Conservation (phyloP, 2,329 filamentous ascomycete species). For the Neophaeococcomyces aloes region DNA sequence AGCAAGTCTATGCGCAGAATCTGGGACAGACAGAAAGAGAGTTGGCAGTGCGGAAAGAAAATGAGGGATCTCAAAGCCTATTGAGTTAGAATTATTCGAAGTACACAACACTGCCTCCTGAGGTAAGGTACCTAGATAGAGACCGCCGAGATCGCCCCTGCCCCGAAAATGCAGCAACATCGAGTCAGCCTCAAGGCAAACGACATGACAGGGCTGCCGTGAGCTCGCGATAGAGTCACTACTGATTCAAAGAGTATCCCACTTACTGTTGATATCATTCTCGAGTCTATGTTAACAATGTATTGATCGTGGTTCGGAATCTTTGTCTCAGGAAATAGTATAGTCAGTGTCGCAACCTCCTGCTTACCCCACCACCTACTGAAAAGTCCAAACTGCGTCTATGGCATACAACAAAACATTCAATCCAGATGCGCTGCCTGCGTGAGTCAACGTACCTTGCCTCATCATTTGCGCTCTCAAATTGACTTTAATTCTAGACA, state of each 20-base stretch:
- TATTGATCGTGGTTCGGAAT: too few relatives aligned
- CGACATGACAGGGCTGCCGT: neutral
- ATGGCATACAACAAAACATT: constrained; percentile 95
- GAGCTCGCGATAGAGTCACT: neutral
- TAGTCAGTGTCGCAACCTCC: too few relatives aligned
- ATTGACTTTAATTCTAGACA: constrained; percentile 41
- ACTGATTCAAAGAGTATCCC: neutral
- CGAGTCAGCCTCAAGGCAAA: neutral
- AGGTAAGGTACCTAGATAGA: neutral
- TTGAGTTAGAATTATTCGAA: too few relatives aligned
- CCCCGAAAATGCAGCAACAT: neutral
- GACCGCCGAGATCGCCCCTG: neutral
- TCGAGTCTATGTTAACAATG: too few relatives aligned
- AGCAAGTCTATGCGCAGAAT: too few relatives aligned
- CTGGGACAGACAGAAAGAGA: too few relatives aligned
- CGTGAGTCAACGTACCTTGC: constrained; percentile 45
- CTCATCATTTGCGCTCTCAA: constrained; percentile 17
- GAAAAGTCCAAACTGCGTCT: neutral
- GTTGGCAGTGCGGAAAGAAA: too few relatives aligned
- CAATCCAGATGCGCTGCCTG: constrained; percentile 89
- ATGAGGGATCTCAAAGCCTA: too few relatives aligned
- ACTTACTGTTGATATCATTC: too few relatives aligned
- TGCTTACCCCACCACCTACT: neutral
- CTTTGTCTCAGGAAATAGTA: too few relatives aligned
- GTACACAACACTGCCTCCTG: too few relatives aligned